These are phyloP conservation scores for Pseudocercospora vitis DNA, from an alignment of 2,329 filamentous ascomycete genomes.

Conservation along the genomic window DNA sequence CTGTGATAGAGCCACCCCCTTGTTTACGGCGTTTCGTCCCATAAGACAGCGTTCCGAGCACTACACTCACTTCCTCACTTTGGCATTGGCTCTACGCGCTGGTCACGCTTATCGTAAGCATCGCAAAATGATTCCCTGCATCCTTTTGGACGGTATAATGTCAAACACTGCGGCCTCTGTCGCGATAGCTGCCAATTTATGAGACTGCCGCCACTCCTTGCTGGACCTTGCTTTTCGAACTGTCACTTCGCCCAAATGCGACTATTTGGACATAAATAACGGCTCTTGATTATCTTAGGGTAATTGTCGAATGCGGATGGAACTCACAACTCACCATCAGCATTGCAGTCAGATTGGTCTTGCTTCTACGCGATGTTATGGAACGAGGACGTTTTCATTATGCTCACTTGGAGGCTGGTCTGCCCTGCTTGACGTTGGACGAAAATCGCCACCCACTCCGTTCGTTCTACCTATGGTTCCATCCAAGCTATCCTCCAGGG, in stretches of 20 bases:
- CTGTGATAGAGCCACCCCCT: too few species aligned
- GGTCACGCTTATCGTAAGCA: background rate
- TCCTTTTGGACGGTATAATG: background rate
- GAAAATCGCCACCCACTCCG: background rate
- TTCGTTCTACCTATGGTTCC: too few species aligned
- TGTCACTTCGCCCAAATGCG: background rate
- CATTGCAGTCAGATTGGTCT: constrained; percentile 1
- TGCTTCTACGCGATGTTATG: background rate
- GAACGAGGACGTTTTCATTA: background rate
- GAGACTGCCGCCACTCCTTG: too few species aligned
- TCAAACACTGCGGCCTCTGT: background rate
- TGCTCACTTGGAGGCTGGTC: background rate
- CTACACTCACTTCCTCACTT: background rate
- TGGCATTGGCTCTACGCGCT: background rate
- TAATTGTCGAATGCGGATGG: background rate
- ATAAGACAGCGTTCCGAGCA: background rate
- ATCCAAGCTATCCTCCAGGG: too few species aligned
- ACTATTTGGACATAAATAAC: background rate
- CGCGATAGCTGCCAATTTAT: background rate
- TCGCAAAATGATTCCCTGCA: background rate
- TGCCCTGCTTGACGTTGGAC: background rate
- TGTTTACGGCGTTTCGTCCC: too few species aligned
- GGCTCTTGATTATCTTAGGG: background rate
- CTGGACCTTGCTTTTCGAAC: too few species aligned
- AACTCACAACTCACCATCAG: background rate